Evolutionary conservation across 2,329 filamentous ascomycete species (phyloP).

Genomic region (Ascochyta viciae-villosae): DNA sequence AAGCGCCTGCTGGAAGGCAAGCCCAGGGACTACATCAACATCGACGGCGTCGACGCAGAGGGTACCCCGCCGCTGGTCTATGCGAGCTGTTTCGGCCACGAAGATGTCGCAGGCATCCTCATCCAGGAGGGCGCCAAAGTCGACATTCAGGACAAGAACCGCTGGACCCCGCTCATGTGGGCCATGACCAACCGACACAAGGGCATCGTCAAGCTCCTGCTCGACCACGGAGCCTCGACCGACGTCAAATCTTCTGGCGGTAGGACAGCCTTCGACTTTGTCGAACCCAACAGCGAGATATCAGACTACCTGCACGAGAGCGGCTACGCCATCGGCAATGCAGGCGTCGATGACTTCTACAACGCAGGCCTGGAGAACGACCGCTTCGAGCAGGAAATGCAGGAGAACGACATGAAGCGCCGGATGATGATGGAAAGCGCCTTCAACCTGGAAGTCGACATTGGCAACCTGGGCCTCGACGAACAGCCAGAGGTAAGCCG

Average conservation of each 20-base stretch:
- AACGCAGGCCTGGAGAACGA: slow-evolving; percentile 90
- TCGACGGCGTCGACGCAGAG: slow-evolving; percentile 90
- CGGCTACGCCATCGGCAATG: slow-evolving; percentile 86
- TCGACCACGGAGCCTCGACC: slow-evolving; percentile 93
- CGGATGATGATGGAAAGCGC: slow-evolving; percentile 99
- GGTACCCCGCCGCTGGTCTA: slow-evolving; percentile 97
- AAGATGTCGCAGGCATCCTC: slow-evolving; percentile 82
- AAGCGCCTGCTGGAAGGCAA: slow-evolving; percentile 76
- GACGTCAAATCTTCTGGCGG: slow-evolving; percentile 95
- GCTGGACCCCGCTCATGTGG: slow-evolving; percentile 99
- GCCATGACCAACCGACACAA: slow-evolving; percentile 99
- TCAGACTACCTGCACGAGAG: slow-evolving; percentile 94
- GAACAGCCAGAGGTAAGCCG: slow-evolving; percentile 84
- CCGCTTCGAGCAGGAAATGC: slow-evolving; percentile 95
- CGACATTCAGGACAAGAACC: slow-evolving; percentile 92
- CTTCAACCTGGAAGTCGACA: slow-evolving; percentile 92
- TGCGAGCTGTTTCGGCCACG: slow-evolving; percentile 96
- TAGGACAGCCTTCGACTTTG: slow-evolving; percentile 93
- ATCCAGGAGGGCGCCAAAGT: slow-evolving; percentile 87
- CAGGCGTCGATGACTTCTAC: slow-evolving; percentile 91
- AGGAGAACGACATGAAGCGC: slow-evolving; percentile 92
- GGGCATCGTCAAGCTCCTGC: slow-evolving; percentile 86
- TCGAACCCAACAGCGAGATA: slow-evolving; percentile 94
- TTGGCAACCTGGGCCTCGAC: slow-evolving; percentile 94
- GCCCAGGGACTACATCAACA: slow-evolving; percentile 77